phyloP scores from a whole-genome alignment of 192 early-diverging fungal species.

The Gryganskiella cystojenkinii region DNA sequence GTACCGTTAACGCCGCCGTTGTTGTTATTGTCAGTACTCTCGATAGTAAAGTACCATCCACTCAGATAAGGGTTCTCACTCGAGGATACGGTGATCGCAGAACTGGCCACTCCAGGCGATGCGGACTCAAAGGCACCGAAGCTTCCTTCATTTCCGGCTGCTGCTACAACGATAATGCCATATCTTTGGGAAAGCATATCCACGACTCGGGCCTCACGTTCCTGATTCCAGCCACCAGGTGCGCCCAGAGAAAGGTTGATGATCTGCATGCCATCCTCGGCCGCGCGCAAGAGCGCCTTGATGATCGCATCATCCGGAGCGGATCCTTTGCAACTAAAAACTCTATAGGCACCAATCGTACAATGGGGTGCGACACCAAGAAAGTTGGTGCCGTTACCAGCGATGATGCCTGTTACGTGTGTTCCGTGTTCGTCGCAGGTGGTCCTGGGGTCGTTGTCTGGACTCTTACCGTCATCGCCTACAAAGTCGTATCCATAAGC shows the following conservation, averaged over 20 bases:
- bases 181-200: slow-evolving; percentile 50
- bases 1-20: too few species aligned
- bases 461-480: slow-evolving; percentile 28
- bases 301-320: slow-evolving; percentile 74
- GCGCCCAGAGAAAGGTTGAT: slow-evolving; percentile 86
- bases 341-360: slow-evolving; percentile 78
- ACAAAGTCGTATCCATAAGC: slow-evolving; percentile 67
- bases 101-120: slow-evolving; percentile 61
- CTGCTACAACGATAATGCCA: slow-evolving; percentile 56
- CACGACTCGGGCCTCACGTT: slow-evolving; percentile 63
- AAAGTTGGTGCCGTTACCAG: slow-evolving; percentile 66
- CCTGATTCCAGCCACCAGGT: slow-evolving; percentile 60
- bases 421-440: slow-evolving; percentile 71
- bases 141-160: slow-evolving; percentile 69
- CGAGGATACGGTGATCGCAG: slow-evolving; percentile 64
- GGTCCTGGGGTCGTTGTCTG: slow-evolving; percentile 52
- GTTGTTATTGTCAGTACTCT: too few species aligned
- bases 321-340: slow-evolving; percentile 77
- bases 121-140: slow-evolving; percentile 61
- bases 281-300: slow-evolving; percentile 74
- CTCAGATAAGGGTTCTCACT: slow-evolving; percentile 46
- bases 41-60: not conserved
- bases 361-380: slow-evolving; percentile 84
- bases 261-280: slow-evolving; percentile 73
- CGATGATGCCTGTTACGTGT: slow-evolving; percentile 73